These are phyloP conservation scores for Yarrowia deformans DNA, from an alignment of 805 yeast genomes.

Conservation along the genomic window DNA sequence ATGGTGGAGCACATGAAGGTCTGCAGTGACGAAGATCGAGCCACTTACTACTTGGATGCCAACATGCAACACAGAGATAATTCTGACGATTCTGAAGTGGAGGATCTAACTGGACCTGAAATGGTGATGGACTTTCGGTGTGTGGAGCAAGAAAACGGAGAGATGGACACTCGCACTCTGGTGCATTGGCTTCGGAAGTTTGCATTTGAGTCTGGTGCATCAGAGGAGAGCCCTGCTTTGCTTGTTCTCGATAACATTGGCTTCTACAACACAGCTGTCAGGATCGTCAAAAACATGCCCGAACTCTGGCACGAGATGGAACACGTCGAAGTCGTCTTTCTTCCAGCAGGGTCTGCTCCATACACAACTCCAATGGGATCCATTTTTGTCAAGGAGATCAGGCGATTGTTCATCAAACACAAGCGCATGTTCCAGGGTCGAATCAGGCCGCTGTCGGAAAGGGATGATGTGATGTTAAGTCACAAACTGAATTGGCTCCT, in stretches of 20 bases:
- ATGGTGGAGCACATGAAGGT: not conserved
- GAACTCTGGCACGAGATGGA: not conserved
- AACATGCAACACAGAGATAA: not conserved
- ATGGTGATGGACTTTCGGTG: not conserved
- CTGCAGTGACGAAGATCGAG: not conserved
- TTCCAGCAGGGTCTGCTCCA: not conserved
- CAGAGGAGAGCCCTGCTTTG: not conserved
- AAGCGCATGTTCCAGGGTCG: conserved; percentile 6
- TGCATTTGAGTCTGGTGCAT: not conserved
- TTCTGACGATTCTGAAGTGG: not conserved
- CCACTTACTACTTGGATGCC: not conserved
- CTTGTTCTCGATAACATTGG: conserved; percentile 1
- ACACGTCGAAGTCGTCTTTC: not conserved
- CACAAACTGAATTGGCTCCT: not conserved
- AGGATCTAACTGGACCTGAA: not conserved
- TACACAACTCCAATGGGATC: not conserved
- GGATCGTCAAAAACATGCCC: not conserved
- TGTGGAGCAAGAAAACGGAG: not conserved
- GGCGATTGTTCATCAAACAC: conserved; percentile 2
- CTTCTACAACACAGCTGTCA: not conserved
- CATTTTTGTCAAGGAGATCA: not conserved
- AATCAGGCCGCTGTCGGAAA: not conserved
- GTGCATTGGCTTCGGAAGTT: not conserved
- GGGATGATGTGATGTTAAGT: not conserved
- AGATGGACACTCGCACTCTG: not conserved